phyloP scores from a whole-genome alignment of 345 rosid species.

The Odontarrhena argentea region DNA sequence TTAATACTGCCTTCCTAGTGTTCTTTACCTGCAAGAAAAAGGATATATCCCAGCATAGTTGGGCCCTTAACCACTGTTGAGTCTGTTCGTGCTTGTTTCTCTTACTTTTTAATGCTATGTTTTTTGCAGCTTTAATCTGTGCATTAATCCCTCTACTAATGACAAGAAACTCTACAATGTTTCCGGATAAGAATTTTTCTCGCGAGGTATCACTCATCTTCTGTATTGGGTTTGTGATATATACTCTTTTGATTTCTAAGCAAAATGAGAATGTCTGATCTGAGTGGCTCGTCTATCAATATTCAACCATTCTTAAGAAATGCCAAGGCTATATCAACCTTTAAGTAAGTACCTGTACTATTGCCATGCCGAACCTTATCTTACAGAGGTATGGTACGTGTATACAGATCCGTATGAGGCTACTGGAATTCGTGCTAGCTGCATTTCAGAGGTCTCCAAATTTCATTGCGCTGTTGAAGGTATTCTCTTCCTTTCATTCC shows the following conservation, averaged over 20 bases:
- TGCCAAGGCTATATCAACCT: not conserved
- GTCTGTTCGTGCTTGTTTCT: slow-evolving; percentile 9
- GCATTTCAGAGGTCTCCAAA: slow-evolving; percentile 85
- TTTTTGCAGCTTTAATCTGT: slow-evolving; percentile 77
- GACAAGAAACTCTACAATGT: slow-evolving; percentile 74
- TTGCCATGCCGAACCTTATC: not conserved
- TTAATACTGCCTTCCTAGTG: slow-evolving; percentile 7
- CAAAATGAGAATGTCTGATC: slow-evolving; percentile 3
- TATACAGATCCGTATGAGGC: slow-evolving; percentile 74
- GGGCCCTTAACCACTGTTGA: not conserved
- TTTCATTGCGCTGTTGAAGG: slow-evolving; percentile 83
- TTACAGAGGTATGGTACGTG: slow-evolving; percentile 13
- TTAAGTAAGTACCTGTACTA: slow-evolving; percentile 2
- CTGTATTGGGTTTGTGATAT: slow-evolving; percentile 16
- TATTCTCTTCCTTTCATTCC: slow-evolving; percentile 33
- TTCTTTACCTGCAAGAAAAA: not conserved
- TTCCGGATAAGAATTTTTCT: slow-evolving; percentile 73
- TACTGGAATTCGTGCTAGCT: slow-evolving; percentile 85
- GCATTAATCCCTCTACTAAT: slow-evolving; percentile 85
- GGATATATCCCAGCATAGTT: slow-evolving; percentile 9
- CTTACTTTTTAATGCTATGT: not conserved
- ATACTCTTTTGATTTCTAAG: slow-evolving; percentile 16
- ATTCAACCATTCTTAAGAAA: not conserved
- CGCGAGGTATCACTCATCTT: slow-evolving; percentile 60
- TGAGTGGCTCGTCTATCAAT: slow-evolving; percentile 1